Conservation (phyloP, 306 rosid species). For the Nissolia schottii region DNA sequence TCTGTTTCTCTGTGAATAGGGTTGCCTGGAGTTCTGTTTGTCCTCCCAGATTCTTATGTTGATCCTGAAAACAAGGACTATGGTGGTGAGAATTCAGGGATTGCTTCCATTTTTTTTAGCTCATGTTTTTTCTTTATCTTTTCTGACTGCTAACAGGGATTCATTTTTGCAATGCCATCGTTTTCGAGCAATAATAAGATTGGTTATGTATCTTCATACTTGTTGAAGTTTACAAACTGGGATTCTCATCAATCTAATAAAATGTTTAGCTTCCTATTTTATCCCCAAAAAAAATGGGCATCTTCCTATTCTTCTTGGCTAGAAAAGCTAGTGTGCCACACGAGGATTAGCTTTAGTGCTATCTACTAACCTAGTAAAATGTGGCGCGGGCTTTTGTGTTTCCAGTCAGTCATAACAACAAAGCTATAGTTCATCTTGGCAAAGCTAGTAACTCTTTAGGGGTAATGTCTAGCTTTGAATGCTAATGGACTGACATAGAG, state of each 20-base stretch:
- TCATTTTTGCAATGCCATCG: neutral
- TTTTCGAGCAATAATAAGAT: neutral
- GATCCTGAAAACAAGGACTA: constrained; percentile 89
- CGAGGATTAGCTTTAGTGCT: neutral
- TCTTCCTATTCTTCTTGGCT: neutral
- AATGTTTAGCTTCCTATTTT: neutral
- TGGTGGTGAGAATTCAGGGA: constrained; percentile 58
- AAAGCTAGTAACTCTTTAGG: constrained; percentile 45
- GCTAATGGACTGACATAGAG: constrained; percentile 46
- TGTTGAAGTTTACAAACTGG: neutral
- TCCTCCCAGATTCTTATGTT: constrained; percentile 88
- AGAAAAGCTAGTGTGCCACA: neutral
- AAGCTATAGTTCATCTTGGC: constrained; percentile 89
- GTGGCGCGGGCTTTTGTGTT: neutral
- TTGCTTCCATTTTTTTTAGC: constrained; percentile 22
- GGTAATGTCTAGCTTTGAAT: constrained; percentile 55
- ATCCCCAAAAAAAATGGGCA: too few species aligned
- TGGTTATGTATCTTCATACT: neutral
- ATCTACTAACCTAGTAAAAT: neutral
- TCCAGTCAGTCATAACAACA: too few species aligned
- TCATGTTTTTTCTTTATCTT: neutral
- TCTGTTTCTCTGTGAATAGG: constrained; percentile 34
- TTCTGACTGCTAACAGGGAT: neutral
- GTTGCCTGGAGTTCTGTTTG: constrained; percentile 72
- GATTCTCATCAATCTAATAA: neutral